Evolutionary conservation across 164 flowering plant species (phyloP), one percentile per base, ranked within the genome.

Genomic region (Chloranthus sessilifolius): DNA sequence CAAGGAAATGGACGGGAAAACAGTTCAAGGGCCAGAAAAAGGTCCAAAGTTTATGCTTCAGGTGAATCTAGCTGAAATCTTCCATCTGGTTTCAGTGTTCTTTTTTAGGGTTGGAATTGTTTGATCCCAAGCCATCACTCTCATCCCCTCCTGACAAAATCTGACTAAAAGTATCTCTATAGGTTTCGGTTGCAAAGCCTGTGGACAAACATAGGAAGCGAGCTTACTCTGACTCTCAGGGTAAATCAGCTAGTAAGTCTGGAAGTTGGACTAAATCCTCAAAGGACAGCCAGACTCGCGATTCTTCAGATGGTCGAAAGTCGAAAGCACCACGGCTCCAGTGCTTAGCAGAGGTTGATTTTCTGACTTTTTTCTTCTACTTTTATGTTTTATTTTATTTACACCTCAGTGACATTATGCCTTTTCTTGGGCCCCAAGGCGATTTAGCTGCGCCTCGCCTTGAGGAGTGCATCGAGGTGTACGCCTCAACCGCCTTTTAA

Each of bases 151-250:
- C n/a, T n/a, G n/a, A n/a, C n/a, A n/a, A n/a, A n/a, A n/a, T n/a
- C n/a, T n/a, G n/a, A n/a, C n/a, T n/a, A n/a, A n/a, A n/a, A n/a
- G 11, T 12, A 11, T 36, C 17, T 7, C 25, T 22, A 28, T 30
- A 73, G 74, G 74, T 74, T 31, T 66, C 63, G 27, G 64, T 74
- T 57, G 78, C 78, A 39, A 74, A 51, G 59, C 74, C 78, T 17
- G 48, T 55, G 37, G 67, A 66, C 43, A 74, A 61, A 37, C 67
- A 38, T 17, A 64, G 51, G 54, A 74, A 74, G 50, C 60, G 70
- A 34, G 51, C 43, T 58, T 72, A 52, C 61, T 72, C 66, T 27
- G 66, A 63, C 39, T 47, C 65, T 9, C 56, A 64, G 46, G 50
- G 35, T 52, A 63, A 47, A 39, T 9, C 47, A 17, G 23, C 56